A percentile compares a stretch with the other conserved stretches of the same genome.
phyloP scores from a whole-genome alignment of 2,329 filamentous ascomycete genomes.

The Exophiala lecanii-corni region DNA sequence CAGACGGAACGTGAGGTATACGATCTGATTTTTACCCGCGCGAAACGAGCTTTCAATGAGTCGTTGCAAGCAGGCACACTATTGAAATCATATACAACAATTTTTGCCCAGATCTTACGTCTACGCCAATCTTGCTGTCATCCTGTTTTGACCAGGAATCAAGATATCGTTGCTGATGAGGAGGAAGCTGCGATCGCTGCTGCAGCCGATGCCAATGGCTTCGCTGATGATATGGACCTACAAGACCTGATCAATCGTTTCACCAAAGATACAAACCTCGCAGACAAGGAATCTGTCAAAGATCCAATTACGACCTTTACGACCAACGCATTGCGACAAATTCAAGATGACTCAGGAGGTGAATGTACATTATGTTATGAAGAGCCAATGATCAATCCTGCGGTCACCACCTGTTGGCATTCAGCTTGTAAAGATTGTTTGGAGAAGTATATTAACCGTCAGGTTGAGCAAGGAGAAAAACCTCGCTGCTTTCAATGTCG shows the following conservation, averaged over 20 bases:
- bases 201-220: slow-evolving; percentile 71
- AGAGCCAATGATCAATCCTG: slow-evolving; percentile 91
- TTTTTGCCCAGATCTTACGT: slow-evolving; percentile 92
- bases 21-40: slow-evolving; percentile 78
- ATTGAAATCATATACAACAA: slow-evolving; percentile 92
- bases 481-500: slow-evolving; percentile 90
- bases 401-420: slow-evolving; percentile 96
- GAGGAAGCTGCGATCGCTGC: slow-evolving; percentile 62
- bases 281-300: slow-evolving; percentile 42
- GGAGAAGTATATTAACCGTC: slow-evolving; percentile 83
- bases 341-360: slow-evolving; percentile 78
- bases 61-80: slow-evolving; percentile 90
- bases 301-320: slow-evolving; percentile 70
- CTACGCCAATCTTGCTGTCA: slow-evolving; percentile 93
- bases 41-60: slow-evolving; percentile 75
- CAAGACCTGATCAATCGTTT: slow-evolving; percentile 81
- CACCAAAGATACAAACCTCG: slow-evolving; percentile 61
- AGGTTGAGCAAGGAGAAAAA: slow-evolving; percentile 68
- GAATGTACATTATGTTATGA: slow-evolving; percentile 95
- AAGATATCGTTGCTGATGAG: slow-evolving; percentile 79
- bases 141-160: slow-evolving; percentile 81
- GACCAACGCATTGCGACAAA: slow-evolving; percentile 81
- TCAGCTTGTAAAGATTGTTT: slow-evolving; percentile 92
- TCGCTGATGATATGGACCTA: slow-evolving; percentile 95
- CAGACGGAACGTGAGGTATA: slow-evolving; percentile 85